Base-by-base conservation (phyloP, 2,329 filamentous ascomycete species). In the Blastomyces gilchristii region DNA sequence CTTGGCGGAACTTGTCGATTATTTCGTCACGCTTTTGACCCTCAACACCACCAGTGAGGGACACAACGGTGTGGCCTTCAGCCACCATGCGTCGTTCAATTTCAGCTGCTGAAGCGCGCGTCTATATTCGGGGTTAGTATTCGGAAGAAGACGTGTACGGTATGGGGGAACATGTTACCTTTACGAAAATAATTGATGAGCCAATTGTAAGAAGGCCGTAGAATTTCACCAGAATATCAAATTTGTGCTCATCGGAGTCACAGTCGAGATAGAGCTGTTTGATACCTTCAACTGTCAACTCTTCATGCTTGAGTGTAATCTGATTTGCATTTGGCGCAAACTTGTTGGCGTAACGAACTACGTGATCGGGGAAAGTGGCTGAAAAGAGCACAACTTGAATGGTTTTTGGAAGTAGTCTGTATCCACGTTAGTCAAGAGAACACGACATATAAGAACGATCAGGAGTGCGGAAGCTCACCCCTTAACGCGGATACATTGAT, bases 251-350 rank as follows among this genome's bases (percentile, higher is more conserved):
- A 68, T 95, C 89, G 43, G 83, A 82, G 28, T 89, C 85, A 71
- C 93, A 97, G 75, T 99, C 94, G 74, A 99, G 90, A 74, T 95
- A 99, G 79, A 99, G 90, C 73, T 99, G 94, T 68, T 93, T 96
- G 74, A 99, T 99, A 28, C 94, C 94, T 75, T 94, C 91, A 65
- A 99, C 93, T 0, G 93, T 97, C 70, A 97, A 85, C 73, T 99
- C 91, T 69, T 95, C 89, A 65, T 92, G 89, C 71, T 90, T 87
- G 61, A 99, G 82, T 56, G 90, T 94, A 72, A 99, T 88, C 68
- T 89, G 83, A 76, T 96, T 93, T 60, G 94, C 87, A 54, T 87
- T 85, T 0, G 92, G 91, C 5, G 93, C 91, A 73, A 96, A 99
- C 67, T 85, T 85, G 68, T 85, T 79, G 18, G 94, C 93, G 71